Percentiles rank a stretch among this genome's conserved stretches.
Evolutionary conservation across 495 filamentous ascomycete genomes (phyloP).

Genomic region (Cetradonia linearis): DNA sequence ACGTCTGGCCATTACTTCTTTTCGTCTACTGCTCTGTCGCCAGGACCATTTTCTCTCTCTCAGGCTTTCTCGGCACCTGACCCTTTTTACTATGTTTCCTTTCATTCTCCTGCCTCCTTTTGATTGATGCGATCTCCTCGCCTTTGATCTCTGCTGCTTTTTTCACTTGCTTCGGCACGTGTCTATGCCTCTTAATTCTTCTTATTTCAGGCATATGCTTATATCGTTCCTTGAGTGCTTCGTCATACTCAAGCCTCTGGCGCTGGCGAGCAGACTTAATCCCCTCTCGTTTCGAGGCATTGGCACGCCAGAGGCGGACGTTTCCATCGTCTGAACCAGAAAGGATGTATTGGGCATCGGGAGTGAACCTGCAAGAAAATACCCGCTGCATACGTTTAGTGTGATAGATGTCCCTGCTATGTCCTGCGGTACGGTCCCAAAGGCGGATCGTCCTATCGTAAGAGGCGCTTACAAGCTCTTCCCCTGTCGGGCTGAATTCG

Average conservation of each 20-base stretch:
- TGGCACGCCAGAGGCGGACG: constrained; percentile 79
- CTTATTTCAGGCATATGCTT: constrained; percentile 92
- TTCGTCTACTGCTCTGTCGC: constrained; percentile 42
- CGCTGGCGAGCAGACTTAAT: constrained; percentile 76
- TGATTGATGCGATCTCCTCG: constrained; percentile 77
- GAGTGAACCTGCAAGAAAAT: constrained; percentile 76
- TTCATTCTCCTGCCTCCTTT: constrained; percentile 87
- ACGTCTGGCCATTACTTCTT: not conserved
- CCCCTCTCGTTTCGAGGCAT: constrained; percentile 75
- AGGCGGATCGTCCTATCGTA: constrained; percentile 77
- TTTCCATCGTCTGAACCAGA: constrained; percentile 90
- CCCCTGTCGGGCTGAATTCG: constrained; percentile 86
- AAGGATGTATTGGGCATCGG: constrained; percentile 79
- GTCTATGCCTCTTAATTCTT: constrained; percentile 80
- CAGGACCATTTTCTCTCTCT: constrained; percentile 90
- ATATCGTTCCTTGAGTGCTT: constrained; percentile 72
- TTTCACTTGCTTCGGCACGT: constrained; percentile 89
- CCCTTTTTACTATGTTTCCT: constrained; percentile 76
- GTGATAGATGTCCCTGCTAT: constrained; percentile 90
- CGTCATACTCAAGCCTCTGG: constrained; percentile 84
- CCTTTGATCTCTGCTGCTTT: constrained; percentile 95
- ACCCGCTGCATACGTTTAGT: constrained; percentile 95
- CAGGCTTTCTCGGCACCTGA: constrained; percentile 58
- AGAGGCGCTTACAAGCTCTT: constrained; percentile 82
- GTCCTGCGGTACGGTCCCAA: constrained; percentile 69